Percentiles rank a stretch among this genome's conserved stretches.
These are phyloP conservation scores for Yarrowia alimentaria DNA, from an alignment of 805 yeast genomes.

Conservation along the genomic window DNA sequence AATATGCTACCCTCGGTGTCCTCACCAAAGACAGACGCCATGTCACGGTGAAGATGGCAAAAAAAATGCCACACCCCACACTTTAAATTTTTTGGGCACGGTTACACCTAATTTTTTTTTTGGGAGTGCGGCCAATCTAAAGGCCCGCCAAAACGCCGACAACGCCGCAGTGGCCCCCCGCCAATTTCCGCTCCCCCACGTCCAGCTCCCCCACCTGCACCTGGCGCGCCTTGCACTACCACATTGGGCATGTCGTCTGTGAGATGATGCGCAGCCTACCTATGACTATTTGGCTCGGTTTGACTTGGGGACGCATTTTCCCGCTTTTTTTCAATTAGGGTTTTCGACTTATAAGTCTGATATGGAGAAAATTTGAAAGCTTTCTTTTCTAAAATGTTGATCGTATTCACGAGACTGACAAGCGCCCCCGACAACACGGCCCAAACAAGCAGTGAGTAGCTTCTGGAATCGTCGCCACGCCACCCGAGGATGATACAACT, in stretches of 20 bases:
- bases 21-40: too few species aligned
- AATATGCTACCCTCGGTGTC: too few species aligned
- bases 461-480: constrained; percentile 1
- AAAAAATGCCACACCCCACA: too few species aligned
- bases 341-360: constrained; percentile 21
- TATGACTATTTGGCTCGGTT: too few species aligned
- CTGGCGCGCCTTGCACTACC: constrained; percentile 21
- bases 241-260: constrained; percentile 12
- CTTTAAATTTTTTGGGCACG: too few species aligned
- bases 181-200: too few species aligned
- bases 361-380: constrained; percentile 25
- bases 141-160: too few species aligned
- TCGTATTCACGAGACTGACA: constrained; percentile 21
- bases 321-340: constrained; percentile 14
- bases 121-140: too few species aligned
- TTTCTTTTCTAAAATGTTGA: constrained; percentile 27
- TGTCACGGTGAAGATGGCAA: too few species aligned
- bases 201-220: too few species aligned
- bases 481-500: constrained; percentile 26
- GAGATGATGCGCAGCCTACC: too few species aligned
- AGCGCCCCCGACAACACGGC: constrained; percentile 13
- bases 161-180: neutral
- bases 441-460: constrained; percentile 27
- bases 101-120: too few species aligned
- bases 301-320: constrained; percentile 6